Evolutionary conservation across 805 yeast genomes (phyloP), one percentile per base, ranked within the genome.

Genomic region (Torulaspora delbrueckii): DNA sequence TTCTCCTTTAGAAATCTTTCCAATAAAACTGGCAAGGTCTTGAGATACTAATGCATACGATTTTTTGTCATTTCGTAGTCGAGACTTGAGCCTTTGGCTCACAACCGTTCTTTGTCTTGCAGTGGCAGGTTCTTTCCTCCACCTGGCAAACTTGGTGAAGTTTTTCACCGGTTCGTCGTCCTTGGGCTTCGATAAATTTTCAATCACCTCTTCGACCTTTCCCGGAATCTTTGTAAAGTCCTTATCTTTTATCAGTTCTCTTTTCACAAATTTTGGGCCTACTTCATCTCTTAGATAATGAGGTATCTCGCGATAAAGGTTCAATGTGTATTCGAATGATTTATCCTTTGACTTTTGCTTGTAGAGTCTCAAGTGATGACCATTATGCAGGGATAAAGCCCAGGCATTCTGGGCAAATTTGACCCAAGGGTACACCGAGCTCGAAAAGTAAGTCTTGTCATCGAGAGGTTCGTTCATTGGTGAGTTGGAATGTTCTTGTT

Each of bases 351-450:
- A 40, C 37, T 34, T 52, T 45, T 41, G 62, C 41, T 52, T 66
- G 44, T 53, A 65, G 35, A 66, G 51, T 53, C 56, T 57, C 26
- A 59, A 25, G 27, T 53, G 59, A 4, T 50, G 42, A 4, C 37
- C 41, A 13, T 43, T 40, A 12, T 62, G 55, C 25, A 63, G 44
- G 1, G 62, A 50, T 8, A 68, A 41, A 1, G 63, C 60, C 73
- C 73, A 69, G 1, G 59, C 54, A 30, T 55, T 51, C 10, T 46
- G 51, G 2, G 66, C 49, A 23, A 67, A 62, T 32, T 50, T 57
- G 2, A 68, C 58, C 72, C 72, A 70, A 0, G 71, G 68, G 43
- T 57, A 67, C 19, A 48, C 44, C 4, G 72, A 68, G 5, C 48
- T 42, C 8, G 40, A 23, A 3, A 64, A 36, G 14, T 54, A 40